Base-by-base conservation (phyloP, 2,329 filamentous ascomycete species). In the Gnomoniopsis sp. region DNA sequence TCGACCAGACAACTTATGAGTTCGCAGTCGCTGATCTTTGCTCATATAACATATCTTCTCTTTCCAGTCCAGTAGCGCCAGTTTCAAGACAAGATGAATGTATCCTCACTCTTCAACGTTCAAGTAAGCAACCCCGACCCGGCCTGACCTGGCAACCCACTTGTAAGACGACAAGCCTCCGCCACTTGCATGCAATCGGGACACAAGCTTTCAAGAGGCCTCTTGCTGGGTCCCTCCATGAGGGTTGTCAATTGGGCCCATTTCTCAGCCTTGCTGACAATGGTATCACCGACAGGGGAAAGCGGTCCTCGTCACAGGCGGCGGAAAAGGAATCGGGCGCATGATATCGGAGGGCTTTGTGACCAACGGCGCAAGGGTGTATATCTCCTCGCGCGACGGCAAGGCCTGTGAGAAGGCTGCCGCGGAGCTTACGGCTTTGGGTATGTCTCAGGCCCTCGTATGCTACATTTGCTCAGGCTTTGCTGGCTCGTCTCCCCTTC, bases 291-390 rank as follows among this genome's bases (percentile, higher is more conserved):
- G 17, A 23, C 62, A 82, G 78, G 81, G 75, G 70, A 86, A 85
- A 74, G 79, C 82, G 54, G 80, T 84, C 65, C 77, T 85, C 59
- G 76, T 85, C 54, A 85, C 82, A 6, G 83, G 83, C 63, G 80
- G 80, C 54, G 81, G 79, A 49, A 83, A 87, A 68, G 86, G 85
- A 63, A 83, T 88, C 63, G 86, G 86, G 17, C 82, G 81, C 60
- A 88, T 88, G 86, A 88, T 89, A 63, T 82, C 83, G 34, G 77
- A 85, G 58, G 86, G 84, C 58, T 88, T 86, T 71, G 78, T 88
- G n/a, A 69, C 76, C 58, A 88, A 87, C 71, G 84, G 85, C 58
- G 81, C 81, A 41, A 83, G 76, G 53, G 86, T 88, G 17, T 88
- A 88, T 77, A 83, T 89, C 61, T 83, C 84, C 6, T 88, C 84